phyloP scores from a whole-genome alignment of 2,329 filamentous ascomycete species.

The Penicillium corylophilum region DNA sequence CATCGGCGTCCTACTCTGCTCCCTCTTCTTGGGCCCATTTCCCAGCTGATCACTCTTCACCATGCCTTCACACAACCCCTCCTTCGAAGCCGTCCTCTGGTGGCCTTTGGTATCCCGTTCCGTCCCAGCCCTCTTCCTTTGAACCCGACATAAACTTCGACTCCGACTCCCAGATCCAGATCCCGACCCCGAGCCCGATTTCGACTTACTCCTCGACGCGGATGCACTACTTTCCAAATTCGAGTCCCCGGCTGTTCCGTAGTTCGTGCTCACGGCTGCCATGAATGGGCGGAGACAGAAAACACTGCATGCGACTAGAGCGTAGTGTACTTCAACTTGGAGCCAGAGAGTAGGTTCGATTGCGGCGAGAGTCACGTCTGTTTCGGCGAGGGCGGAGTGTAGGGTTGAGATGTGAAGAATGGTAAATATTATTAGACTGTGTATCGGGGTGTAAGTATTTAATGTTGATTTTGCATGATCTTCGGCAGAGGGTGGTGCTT shows the following conservation, averaged over 20 bases:
- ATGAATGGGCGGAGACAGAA: slow-evolving; percentile 40
- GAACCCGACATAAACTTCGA: slow-evolving; percentile 8
- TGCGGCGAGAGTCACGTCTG: slow-evolving; percentile 37
- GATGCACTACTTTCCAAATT: slow-evolving; percentile 28
- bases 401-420: slow-evolving; percentile 38
- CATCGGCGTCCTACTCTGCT: slow-evolving; percentile 1
- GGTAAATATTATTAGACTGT: slow-evolving; percentile 38
- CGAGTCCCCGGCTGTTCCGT: slow-evolving; percentile 34
- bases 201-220: slow-evolving; percentile 17
- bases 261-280: slow-evolving; percentile 37
- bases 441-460: slow-evolving; percentile 1
- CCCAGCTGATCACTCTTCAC: background rate
- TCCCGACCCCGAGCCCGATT: slow-evolving; percentile 11
- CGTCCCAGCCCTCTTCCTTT: slow-evolving; percentile 10
- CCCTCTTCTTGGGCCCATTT: background rate
- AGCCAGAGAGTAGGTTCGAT: slow-evolving; percentile 37
- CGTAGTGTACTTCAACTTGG: slow-evolving; percentile 37
- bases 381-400: slow-evolving; percentile 26
- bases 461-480: background rate
- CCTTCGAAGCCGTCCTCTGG: slow-evolving; percentile 5
- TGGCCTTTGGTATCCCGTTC: background rate
- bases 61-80: background rate
- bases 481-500: background rate
- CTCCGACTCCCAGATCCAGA: slow-evolving; percentile 14
- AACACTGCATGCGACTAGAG: slow-evolving; percentile 38